These are phyloP conservation scores for Stramenopiles sp. DNA, from an alignment of 352 stramenopile genomes.

Conservation along the genomic window DNA sequence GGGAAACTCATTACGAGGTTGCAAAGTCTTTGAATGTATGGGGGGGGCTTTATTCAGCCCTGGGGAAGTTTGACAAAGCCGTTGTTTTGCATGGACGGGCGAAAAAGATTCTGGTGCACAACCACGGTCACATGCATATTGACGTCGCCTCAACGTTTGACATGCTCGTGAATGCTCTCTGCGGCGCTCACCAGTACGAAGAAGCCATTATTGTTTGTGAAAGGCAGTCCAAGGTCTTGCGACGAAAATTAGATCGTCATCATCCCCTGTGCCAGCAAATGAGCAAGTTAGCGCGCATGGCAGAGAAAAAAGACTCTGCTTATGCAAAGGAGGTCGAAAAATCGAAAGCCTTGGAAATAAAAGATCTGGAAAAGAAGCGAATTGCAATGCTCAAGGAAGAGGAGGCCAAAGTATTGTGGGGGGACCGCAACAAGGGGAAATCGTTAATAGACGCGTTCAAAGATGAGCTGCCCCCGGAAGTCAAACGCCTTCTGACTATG, in stretches of 20 bases:
- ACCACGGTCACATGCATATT: background rate
- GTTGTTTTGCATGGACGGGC: background rate
- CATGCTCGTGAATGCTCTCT: background rate
- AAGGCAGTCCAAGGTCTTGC: background rate
- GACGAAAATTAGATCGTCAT: conserved; percentile 2
- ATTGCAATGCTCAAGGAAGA: background rate
- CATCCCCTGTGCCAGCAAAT: background rate
- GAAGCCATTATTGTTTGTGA: background rate
- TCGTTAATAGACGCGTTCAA: background rate
- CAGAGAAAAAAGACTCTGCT: background rate
- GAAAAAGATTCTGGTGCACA: background rate
- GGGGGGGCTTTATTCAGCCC: background rate
- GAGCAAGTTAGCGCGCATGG: background rate
- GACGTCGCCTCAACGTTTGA: background rate
- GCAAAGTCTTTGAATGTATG: background rate
- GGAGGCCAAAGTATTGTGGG: background rate
- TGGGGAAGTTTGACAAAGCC: background rate
- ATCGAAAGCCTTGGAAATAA: background rate
- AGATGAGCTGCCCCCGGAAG: background rate
- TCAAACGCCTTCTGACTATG: background rate
- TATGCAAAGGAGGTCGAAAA: background rate
- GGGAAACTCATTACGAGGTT: background rate
- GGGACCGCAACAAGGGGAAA: background rate
- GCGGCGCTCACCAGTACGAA: background rate
- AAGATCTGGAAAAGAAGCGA: background rate